Conservation (phyloP, 2,329 filamentous ascomycete genomes). For the Colletotrichum ledebouriae region DNA sequence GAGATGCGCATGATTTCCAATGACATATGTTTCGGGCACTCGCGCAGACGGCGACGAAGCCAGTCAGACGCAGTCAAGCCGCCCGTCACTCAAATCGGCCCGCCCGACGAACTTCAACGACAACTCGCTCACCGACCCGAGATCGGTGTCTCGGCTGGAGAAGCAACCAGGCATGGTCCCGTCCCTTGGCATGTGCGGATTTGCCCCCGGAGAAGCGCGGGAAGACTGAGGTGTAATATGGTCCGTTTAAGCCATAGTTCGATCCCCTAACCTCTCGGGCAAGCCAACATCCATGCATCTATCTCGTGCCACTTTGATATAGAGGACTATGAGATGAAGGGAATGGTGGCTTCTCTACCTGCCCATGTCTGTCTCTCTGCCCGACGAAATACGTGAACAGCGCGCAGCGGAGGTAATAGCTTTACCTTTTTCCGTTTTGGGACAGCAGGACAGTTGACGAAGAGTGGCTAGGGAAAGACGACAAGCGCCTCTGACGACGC, state of each 20-base stretch:
- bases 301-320: slow-evolving; percentile 18
- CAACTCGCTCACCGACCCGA: slow-evolving; percentile 36
- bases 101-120: slow-evolving; percentile 33
- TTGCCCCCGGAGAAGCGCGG: slow-evolving; percentile 20
- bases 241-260: slow-evolving; percentile 13
- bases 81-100: slow-evolving; percentile 17
- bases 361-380: slow-evolving; percentile 4
- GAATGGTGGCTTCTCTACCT: not conserved
- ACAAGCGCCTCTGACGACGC: slow-evolving; percentile 27
- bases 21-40: slow-evolving; percentile 8
- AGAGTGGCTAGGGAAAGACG: not conserved
- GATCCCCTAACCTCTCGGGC: slow-evolving; percentile 12
- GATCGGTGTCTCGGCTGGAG: slow-evolving; percentile 40
- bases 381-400: not conserved
- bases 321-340: not conserved
- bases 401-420: not conserved
- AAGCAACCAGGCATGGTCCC: slow-evolving; percentile 28
- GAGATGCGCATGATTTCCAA: slow-evolving; percentile 18
- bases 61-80: slow-evolving; percentile 1
- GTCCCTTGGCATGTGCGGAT: slow-evolving; percentile 35
- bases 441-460: not conserved
- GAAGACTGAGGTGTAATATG: slow-evolving; percentile 14
- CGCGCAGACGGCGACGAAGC: slow-evolving; percentile 13
- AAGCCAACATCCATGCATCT: not conserved
- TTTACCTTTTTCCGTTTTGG: not conserved